Evolutionary conservation across 352 stramenopile genomes (phyloP), one percentile per base, ranked within the genome.

Genomic region (Globisporangium yorkense): DNA sequence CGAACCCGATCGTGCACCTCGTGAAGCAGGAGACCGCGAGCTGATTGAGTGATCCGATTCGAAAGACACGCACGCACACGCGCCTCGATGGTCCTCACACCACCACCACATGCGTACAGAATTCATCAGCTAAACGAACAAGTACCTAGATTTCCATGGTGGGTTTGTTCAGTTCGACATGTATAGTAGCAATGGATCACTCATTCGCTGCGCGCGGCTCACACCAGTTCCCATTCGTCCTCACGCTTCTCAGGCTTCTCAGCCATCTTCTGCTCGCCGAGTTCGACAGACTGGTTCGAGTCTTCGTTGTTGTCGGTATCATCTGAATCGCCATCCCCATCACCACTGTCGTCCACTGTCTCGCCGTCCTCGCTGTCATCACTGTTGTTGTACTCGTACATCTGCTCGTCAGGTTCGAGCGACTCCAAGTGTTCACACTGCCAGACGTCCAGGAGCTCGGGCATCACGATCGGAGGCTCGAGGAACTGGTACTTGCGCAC

Each of bases 1-100:
- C 58, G 10, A 88, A 91, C 59, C 78, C 81, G 33, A 71, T 90
- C 46, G 74, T 67, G 48, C 65, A 72, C 54, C 67, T 80, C 51
- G 54, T 81, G 31, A 70, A 67, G 46, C 71, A 71, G 57, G 80
- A 81, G 31, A 21, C 1, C 53, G 27, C 24, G 15, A 46, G 45
- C n/a, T 50, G 29, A 48, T 39, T 2, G 15, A 15, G 35, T 41
- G 35, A 13, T 13, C 4, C 35, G 35, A 37, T 6, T 9, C 33
- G 33, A 6, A 2, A 37, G 9, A 37, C 33, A 27, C 2, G 24
- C 24, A 27, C 24, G 24, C 24, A 27, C 33, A 6, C 33, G 9
- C 6, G 33, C 5, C 33, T 37, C 33, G 33, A 37, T 37, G 33
- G 33, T 41, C 35, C 35, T 41, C 12, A 4, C 8, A 4, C 35